These are phyloP conservation scores for Diaporthe capsici DNA, from an alignment of 2,329 filamentous ascomycete species.

Conservation along the genomic window DNA sequence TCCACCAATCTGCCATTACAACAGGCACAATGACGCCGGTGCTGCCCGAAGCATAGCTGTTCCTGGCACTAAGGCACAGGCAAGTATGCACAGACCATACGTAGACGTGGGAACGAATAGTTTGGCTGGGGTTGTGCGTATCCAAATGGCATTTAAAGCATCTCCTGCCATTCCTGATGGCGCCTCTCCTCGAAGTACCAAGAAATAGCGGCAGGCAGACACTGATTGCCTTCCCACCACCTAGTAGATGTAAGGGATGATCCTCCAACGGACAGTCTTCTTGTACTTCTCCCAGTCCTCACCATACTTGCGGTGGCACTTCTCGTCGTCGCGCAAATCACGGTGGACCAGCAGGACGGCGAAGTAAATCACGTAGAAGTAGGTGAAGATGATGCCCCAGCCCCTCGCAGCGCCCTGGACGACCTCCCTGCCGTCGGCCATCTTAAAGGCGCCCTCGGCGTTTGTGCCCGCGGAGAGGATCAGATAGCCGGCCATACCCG, in stretches of 20 bases:
- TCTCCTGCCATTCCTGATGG: not conserved
- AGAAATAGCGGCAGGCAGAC: too few species aligned
- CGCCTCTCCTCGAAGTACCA: not conserved
- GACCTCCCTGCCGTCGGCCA: slow-evolving; percentile 73
- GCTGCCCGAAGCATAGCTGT: not conserved
- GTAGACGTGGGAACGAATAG: too few species aligned
- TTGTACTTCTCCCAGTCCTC: slow-evolving; percentile 93
- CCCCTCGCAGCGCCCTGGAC: slow-evolving; percentile 81
- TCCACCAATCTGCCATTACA: not conserved
- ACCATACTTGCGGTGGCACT: slow-evolving; percentile 92
- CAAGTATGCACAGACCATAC: not conserved
- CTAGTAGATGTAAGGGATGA: slow-evolving; percentile 88
- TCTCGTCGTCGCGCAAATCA: slow-evolving; percentile 89
- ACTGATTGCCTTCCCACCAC: not conserved
- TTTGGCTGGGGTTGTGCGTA: not conserved
- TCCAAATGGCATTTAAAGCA: not conserved
- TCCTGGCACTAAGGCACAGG: not conserved
- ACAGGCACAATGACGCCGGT: not conserved
- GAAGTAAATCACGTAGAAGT: slow-evolving; percentile 96
- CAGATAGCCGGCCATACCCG: slow-evolving; percentile 85
- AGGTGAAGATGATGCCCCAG: slow-evolving; percentile 90
- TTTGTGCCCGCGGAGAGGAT: slow-evolving; percentile 71
- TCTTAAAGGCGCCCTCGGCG: slow-evolving; percentile 68
- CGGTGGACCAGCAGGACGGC: slow-evolving; percentile 88
- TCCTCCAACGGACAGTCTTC: slow-evolving; percentile 83